Percentiles rank a stretch among this genome's conserved stretches.
phyloP scores from a whole-genome alignment of 345 rosid genomes.

The Gossypium turneri region DNA sequence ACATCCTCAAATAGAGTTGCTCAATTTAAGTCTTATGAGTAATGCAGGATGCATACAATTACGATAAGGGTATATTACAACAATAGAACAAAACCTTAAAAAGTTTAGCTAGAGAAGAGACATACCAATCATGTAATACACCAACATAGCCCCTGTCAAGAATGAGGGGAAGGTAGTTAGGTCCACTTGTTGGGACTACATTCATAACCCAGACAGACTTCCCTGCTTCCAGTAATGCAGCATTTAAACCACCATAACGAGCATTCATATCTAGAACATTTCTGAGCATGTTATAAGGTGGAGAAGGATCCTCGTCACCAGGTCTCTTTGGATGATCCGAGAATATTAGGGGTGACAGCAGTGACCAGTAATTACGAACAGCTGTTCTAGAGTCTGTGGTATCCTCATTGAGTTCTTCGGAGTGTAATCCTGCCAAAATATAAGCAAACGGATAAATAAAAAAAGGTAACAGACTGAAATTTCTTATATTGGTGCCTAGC shows the following conservation, averaged over 20 bases:
- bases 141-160: slow-evolving; percentile 94
- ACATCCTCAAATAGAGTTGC: background rate
- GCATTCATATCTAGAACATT: slow-evolving; percentile 98
- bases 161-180: slow-evolving; percentile 79
- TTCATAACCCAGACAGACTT: slow-evolving; percentile 99
- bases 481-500: background rate
- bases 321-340: slow-evolving; percentile 99
- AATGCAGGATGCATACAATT: background rate
- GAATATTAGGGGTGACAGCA: slow-evolving; percentile 91
- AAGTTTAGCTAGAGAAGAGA: slow-evolving; percentile 5
- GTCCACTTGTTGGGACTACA: slow-evolving; percentile 80
- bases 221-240: slow-evolving; percentile 74
- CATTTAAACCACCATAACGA: slow-evolving; percentile 80
- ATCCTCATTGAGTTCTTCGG: slow-evolving; percentile 67
- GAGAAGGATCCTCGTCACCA: slow-evolving; percentile 96
- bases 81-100: background rate
- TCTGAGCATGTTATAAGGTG: slow-evolving; percentile 95
- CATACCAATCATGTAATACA: slow-evolving; percentile 86
- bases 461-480: background rate
- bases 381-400: slow-evolving; percentile 52
- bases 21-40: too few relatives aligned
- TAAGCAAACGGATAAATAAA: background rate
- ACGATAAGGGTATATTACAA: background rate
- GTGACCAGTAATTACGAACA: slow-evolving; percentile 83
- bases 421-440: slow-evolving; percentile 53